Percentiles rank a stretch among this genome's conserved stretches.
Conservation (phyloP, 805 yeast species). For the Saturnispora silvae region DNA sequence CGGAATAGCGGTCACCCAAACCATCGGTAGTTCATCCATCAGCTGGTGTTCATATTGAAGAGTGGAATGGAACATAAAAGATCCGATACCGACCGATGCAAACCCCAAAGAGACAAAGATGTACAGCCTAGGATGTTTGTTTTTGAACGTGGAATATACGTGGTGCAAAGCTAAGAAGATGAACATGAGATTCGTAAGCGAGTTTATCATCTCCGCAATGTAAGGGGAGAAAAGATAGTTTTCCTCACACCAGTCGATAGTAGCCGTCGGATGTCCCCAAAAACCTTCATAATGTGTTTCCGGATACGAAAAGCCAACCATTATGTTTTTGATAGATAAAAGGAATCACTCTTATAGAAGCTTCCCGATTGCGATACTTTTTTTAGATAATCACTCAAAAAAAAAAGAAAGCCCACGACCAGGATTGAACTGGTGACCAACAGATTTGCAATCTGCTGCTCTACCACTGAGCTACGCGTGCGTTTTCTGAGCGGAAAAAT, state of each 20-base stretch:
- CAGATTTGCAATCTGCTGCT: conserved; percentile 99
- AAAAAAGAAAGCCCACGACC: conserved; percentile 61
- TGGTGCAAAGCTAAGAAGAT: conserved; percentile 24
- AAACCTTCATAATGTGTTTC: conserved; percentile 8
- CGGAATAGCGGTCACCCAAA: conserved; percentile 94
- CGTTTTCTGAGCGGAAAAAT: conserved; percentile 2
- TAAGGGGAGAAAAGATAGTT: conserved; percentile 81
- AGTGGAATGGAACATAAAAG: conserved; percentile 96
- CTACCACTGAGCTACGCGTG: conserved; percentile 87
- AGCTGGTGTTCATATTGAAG: conserved; percentile 79
- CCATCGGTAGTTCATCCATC: conserved; percentile 95
- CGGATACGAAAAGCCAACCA: conserved; percentile 11
- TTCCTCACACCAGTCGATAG: conserved; percentile 99
- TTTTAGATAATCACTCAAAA: not conserved
- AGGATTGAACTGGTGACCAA: conserved; percentile 96
- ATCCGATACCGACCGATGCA: conserved; percentile 82
- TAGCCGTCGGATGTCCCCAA: conserved; percentile 82
- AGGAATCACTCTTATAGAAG: not conserved
- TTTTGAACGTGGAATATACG: conserved; percentile 44
- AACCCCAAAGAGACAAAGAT: conserved; percentile 67
- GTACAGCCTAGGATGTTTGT: conserved; percentile 62
- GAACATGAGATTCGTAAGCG: conserved; percentile 54
- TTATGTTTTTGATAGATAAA: not conserved
- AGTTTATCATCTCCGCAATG: conserved; percentile 84
- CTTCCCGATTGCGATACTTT: not conserved